Percentiles rank a stretch among this genome's conserved stretches.
Conservation (phyloP, 2,329 filamentous ascomycete genomes). For the Venturia asperata region DNA sequence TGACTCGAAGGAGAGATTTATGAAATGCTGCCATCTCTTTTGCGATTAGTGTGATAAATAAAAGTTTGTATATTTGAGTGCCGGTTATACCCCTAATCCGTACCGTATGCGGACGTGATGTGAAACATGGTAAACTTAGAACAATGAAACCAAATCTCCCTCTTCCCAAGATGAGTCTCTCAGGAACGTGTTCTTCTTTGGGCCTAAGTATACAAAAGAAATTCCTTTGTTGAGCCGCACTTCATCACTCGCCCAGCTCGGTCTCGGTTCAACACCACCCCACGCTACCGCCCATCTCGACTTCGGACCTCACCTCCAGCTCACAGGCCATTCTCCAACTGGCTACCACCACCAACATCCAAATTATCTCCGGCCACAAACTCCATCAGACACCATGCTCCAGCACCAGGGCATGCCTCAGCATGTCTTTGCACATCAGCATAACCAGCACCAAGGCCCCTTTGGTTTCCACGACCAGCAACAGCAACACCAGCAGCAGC, state of each 20-base stretch:
- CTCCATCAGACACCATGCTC: not conserved
- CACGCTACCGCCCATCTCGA: not conserved
- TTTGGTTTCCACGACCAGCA: slow-evolving; percentile 34
- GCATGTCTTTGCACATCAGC: slow-evolving; percentile 13
- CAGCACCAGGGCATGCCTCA: slow-evolving; percentile 10
- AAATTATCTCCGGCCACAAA: not conserved
- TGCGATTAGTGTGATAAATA: not conserved
- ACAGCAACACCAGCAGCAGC: slow-evolving; percentile 35
- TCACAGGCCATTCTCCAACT: not conserved
- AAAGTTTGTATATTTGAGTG: not conserved
- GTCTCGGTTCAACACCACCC: not conserved
- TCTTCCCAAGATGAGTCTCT: too few species aligned
- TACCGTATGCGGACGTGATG: not conserved
- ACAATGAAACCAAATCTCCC: not conserved
- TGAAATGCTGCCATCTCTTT: too few species aligned
- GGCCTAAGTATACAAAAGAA: not conserved
- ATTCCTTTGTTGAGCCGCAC: not conserved
- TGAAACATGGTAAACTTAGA: slow-evolving; percentile 4
- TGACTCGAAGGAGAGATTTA: too few species aligned
- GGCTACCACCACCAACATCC: slow-evolving; percentile 2
- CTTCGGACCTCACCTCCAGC: not conserved
- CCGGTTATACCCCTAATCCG: not conserved
- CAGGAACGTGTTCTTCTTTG: not conserved
- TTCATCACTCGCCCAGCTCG: too few species aligned
- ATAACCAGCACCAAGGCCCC: slow-evolving; percentile 27